These are phyloP conservation scores for Hemileia vastatrix DNA, from an alignment of 1,284 basidiomycete species.

Conservation along the genomic window DNA sequence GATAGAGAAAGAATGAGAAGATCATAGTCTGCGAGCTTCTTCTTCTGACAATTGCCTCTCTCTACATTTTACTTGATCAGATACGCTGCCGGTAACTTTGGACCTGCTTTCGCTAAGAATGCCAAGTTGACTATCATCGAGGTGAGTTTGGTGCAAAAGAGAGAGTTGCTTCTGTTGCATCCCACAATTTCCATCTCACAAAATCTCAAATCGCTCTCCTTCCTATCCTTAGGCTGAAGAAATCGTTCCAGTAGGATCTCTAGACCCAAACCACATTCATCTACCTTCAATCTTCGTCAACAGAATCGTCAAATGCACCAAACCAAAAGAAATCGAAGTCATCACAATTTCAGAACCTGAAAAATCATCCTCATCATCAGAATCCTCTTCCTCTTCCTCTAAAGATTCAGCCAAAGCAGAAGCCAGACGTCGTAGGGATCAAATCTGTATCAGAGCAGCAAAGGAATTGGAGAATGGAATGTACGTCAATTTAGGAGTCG, in stretches of 20 bases:
- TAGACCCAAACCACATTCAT: constrained; percentile 36
- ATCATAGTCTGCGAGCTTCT: neutral
- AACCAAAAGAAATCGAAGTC: constrained; percentile 70
- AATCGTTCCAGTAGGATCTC: constrained; percentile 35
- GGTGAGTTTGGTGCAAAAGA: constrained; percentile 42
- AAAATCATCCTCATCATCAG: too few relatives aligned
- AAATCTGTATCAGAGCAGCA: constrained; percentile 35
- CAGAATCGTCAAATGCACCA: constrained; percentile 68
- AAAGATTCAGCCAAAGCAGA: constrained; percentile 27
- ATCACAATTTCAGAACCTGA: constrained; percentile 49
- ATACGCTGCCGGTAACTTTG: constrained; percentile 81
- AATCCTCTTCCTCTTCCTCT: neutral
- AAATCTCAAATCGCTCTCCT: neutral
- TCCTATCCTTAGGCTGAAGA: constrained; percentile 30
- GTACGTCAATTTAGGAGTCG: constrained; percentile 41
- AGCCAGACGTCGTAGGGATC: constrained; percentile 26
- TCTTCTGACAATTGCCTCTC: too few relatives aligned
- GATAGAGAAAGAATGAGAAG: neutral
- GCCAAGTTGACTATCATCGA: constrained; percentile 86
- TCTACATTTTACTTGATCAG: too few relatives aligned
- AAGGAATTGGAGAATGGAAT: constrained; percentile 38
- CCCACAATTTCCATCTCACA: too few relatives aligned
- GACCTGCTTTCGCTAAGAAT: constrained; percentile 72
- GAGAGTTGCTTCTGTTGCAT: too few relatives aligned
- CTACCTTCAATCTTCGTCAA: constrained; percentile 62